These are phyloP conservation scores for Microbotryum scabiosae DNA, from an alignment of 1,284 basidiomycete species.

Conservation along the genomic window DNA sequence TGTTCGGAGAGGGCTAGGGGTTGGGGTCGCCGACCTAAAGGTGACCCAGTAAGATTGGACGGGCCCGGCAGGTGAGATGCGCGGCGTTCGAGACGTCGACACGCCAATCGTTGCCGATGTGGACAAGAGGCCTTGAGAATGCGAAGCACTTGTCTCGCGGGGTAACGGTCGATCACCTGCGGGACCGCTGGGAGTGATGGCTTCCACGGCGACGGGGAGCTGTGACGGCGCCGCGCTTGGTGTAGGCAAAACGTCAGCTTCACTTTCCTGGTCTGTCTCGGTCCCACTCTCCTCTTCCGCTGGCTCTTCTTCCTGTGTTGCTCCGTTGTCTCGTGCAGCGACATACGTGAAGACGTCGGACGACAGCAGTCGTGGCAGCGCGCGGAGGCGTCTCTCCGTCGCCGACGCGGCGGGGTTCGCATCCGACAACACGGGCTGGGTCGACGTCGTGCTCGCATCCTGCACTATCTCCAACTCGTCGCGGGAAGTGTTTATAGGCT, in stretches of 20 bases:
- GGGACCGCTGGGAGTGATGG: too few relatives aligned
- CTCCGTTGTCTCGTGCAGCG: neutral
- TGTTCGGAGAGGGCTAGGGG: slow-evolving; percentile 23
- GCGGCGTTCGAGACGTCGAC: neutral
- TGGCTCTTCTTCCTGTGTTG: slow-evolving; percentile 4
- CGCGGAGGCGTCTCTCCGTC: slow-evolving; percentile 8
- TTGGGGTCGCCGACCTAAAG: slow-evolving; percentile 29
- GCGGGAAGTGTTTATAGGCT: too few relatives aligned
- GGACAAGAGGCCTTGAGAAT: neutral
- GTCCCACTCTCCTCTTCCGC: slow-evolving; percentile 17
- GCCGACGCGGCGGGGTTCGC: neutral
- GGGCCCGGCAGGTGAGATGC: slow-evolving; percentile 1
- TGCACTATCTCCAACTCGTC: too few relatives aligned
- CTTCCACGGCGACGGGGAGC: neutral
- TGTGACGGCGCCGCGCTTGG: slow-evolving; percentile 6
- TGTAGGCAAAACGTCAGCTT: slow-evolving; percentile 5
- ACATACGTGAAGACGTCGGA: neutral
- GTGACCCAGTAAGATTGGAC: slow-evolving; percentile 25
- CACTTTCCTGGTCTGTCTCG: slow-evolving; percentile 11
- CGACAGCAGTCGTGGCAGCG: slow-evolving; percentile 24
- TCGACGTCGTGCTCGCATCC: too few relatives aligned
- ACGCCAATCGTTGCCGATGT: neutral
- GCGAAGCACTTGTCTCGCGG: too few relatives aligned
- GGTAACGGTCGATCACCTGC: too few relatives aligned
- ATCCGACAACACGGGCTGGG: neutral